These are phyloP conservation scores for Phytophthora tubulina DNA, from an alignment of 352 stramenopile genomes.

Conservation along the genomic window DNA sequence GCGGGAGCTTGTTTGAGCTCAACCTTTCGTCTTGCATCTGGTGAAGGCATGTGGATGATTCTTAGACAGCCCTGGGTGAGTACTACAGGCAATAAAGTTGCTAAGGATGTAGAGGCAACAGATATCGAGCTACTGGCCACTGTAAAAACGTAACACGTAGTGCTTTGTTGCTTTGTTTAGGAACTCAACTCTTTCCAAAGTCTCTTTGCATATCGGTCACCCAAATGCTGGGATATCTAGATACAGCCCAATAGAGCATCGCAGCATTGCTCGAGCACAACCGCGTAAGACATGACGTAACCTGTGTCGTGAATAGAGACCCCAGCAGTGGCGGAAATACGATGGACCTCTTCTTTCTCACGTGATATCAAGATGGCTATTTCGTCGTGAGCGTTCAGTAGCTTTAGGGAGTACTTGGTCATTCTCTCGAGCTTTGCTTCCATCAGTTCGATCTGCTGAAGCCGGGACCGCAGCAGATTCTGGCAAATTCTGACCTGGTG, in stretches of 20 bases:
- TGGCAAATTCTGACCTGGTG: not conserved
- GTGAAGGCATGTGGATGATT: conserved; percentile 7
- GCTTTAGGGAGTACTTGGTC: conserved; percentile 5
- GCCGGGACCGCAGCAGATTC: conserved; percentile 4
- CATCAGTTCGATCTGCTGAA: conserved; percentile 5
- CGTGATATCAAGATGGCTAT: not conserved
- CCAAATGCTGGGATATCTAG: too few relatives aligned
- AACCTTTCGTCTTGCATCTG: not conserved
- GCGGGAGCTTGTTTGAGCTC: not conserved
- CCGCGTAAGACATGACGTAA: conserved; percentile 1
- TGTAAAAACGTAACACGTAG: too few relatives aligned
- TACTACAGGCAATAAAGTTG: not conserved
- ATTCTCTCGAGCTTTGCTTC: not conserved
- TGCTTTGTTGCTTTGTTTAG: not conserved
- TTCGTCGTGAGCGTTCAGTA: not conserved
- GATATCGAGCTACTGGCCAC: conserved; percentile 10
- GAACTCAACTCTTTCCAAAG: not conserved
- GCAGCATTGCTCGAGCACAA: conserved; percentile 11
- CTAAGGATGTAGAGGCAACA: not conserved
- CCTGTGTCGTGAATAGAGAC: not conserved
- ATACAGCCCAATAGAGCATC: not conserved
- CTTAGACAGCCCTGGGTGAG: conserved; percentile 3
- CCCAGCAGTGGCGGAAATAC: not conserved
- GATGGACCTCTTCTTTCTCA: not conserved
- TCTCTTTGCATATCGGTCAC: too few relatives aligned